Evolutionary conservation across 495 filamentous ascomycete species (phyloP), one percentile per base, ranked within the genome.

Genomic region (Neurospora tetraspora): DNA sequence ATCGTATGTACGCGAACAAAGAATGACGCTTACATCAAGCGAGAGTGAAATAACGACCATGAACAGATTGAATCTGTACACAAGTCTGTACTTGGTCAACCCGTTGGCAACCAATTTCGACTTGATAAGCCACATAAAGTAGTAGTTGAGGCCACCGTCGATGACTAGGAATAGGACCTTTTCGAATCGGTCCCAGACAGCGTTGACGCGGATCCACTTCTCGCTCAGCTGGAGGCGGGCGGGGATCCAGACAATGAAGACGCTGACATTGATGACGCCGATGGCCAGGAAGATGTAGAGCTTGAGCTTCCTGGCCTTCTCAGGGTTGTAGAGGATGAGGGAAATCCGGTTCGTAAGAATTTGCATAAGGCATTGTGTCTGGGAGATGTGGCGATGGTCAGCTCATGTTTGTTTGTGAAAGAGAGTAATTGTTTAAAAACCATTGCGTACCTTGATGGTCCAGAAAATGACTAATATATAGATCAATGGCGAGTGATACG

Each of bases 201-300:
- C 72, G 75, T 88, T 88, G 74, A 80, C 76, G 11, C 68, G 34
- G 18, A 81, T 74, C 42, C 68, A 82, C 7, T 31, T 72, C 27
- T 74, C 18, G 47, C 72, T 81, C 47, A 83, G 77, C 72, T 81
- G 81, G 11, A 82, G 74, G 8, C 83, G 81, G 2, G 84, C 82
- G 1, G 86, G 86, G 42, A 86, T 79, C 85, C 85, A 87, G 76
- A 88, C 84, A 76, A 75, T 80, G 70, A 82, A 85, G 70, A 87
- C 86, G 70, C 81, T 81, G 72, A 87, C 78, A 73, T 86, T 85
- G 73, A 87, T 81, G 42, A 78, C 7, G 27, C 78, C 82, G 69
- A 87, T 84, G 72, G 81, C 68, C 16, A 80, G 71, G 16, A 79
- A 77, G 27, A 84, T 78, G 18, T 74, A 77, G 70, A 81, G 72